Conservation (phyloP, 1,284 basidiomycete genomes). For the Sporisorium sorghi region DNA sequence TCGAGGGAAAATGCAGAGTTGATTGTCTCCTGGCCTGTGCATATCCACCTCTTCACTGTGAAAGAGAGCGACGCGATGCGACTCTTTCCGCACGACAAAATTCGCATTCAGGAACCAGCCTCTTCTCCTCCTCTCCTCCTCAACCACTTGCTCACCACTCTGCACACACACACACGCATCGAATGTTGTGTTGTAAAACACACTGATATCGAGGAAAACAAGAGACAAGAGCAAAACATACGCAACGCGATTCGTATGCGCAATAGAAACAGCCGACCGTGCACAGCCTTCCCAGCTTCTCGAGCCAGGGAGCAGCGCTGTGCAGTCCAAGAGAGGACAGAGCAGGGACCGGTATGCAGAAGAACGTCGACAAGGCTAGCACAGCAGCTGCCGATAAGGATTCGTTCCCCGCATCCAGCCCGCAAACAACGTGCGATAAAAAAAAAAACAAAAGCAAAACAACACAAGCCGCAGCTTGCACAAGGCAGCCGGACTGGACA, state of each 20-base stretch:
- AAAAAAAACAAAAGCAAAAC: background rate
- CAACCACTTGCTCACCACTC: background rate
- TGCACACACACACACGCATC: background rate
- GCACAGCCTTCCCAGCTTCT: background rate
- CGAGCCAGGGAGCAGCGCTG: background rate
- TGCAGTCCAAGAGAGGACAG: background rate
- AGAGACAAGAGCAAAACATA: background rate
- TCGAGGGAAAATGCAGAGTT: background rate
- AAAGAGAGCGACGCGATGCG: background rate
- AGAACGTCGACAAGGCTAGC: slow-evolving; percentile 17
- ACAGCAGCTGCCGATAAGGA: slow-evolving; percentile 10
- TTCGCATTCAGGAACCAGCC: too few species aligned
- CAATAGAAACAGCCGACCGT: slow-evolving; percentile 2
- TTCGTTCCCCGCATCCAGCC: background rate
- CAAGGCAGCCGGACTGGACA: slow-evolving; percentile 13
- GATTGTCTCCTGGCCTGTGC: background rate
- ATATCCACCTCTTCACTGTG: background rate
- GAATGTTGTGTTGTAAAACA: background rate
- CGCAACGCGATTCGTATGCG: slow-evolving; percentile 10
- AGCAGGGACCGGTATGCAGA: background rate
- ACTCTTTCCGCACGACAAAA: slow-evolving; percentile 8
- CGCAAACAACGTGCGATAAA: slow-evolving; percentile 3
- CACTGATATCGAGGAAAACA: background rate
- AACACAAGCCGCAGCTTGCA: slow-evolving; percentile 11
- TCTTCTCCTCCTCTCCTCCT: background rate